Evolutionary conservation across 352 stramenopile species (phyloP), one percentile per base, ranked within the genome.

Genomic region (Phytophthora meadii): DNA sequence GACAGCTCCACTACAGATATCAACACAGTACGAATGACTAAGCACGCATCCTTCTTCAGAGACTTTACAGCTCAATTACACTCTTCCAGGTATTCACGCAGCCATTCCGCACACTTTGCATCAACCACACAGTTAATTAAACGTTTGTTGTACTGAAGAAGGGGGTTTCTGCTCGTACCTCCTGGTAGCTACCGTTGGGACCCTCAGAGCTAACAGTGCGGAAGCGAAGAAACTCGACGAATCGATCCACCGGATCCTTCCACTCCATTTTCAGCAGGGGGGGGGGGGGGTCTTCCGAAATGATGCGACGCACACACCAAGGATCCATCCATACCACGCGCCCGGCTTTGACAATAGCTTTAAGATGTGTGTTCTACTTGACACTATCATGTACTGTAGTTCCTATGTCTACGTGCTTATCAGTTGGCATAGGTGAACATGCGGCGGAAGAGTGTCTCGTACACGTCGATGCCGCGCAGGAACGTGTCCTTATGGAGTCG

Each of bases 401-500:
- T 22, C 22, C 22, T 22, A 22, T 22, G 22, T 22, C 22, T 22
- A 1, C 22, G 2, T 22, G 22, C 22, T 22, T 22, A 2, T 41
- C 27, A 64, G 17, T 51, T 52, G 25, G 22, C 45, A 28, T 81
- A 64, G 22, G 71, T 47, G 36, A 91, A 86, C 51, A 91, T 65
- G 41, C 72, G 68, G 9, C 64, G 65, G 49, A 91, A 91, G 8
- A 89, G 54, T n/a, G 64, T 67, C 46, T 76, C 74, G 69, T 84
- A 99, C 27, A 98, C 85, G 40, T 85, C 77, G 65, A 99, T 96
- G 25, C 96, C 97, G 47, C 97, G 80, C 34, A 98, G 62, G 67
- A 98, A 99, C 3, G 87, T 91, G 50, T 85, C 79, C 74, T 98
- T 86, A 60, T 97, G 86, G 30, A 99, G 70, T 54, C 93, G 92